phyloP scores from a whole-genome alignment of 2,329 filamentous ascomycete genomes.

The Penicillium sp. region DNA sequence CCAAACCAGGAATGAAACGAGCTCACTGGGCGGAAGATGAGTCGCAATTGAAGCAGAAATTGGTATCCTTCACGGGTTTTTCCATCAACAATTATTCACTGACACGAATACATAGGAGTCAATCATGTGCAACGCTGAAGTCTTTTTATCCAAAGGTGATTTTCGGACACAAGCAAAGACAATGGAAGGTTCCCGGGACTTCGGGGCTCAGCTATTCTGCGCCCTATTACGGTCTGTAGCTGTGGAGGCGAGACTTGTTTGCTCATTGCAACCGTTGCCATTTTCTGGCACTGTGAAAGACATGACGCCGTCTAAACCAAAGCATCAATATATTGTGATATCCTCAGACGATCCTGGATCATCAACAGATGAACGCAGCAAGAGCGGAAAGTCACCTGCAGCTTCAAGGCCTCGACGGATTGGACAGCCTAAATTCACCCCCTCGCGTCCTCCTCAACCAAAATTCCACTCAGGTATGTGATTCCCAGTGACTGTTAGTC shows the following conservation, averaged over 20 bases:
- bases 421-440: conserved; percentile 37
- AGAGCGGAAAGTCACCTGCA: conserved; percentile 11
- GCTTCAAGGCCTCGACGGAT: conserved; percentile 30
- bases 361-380: conserved; percentile 28
- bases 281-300: conserved; percentile 55
- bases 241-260: conserved; percentile 77
- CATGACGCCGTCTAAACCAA: conserved; percentile 42
- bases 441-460: conserved; percentile 19
- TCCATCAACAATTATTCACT: conserved; percentile 7
- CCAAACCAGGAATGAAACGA: conserved; percentile 65
- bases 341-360: conserved; percentile 36
- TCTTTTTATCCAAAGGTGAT: conserved; percentile 65
- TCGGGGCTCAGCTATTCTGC: conserved; percentile 88
- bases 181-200: conserved; percentile 78
- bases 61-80: conserved; percentile 21
- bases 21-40: conserved; percentile 72
- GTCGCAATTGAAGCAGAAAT: conserved; percentile 59
- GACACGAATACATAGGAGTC: conserved; percentile 45
- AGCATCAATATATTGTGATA: conserved; percentile 36
- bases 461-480: conserved; percentile 20
- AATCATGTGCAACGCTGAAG: conserved; percentile 63
- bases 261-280: conserved; percentile 79
- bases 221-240: conserved; percentile 79
- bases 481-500: neutral
- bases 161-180: conserved; percentile 68